Percentiles rank a stretch among this genome's conserved stretches.
Evolutionary conservation across 768 basidiomycete species (phyloP).

Genomic region (Paxillus rubicundulus): DNA sequence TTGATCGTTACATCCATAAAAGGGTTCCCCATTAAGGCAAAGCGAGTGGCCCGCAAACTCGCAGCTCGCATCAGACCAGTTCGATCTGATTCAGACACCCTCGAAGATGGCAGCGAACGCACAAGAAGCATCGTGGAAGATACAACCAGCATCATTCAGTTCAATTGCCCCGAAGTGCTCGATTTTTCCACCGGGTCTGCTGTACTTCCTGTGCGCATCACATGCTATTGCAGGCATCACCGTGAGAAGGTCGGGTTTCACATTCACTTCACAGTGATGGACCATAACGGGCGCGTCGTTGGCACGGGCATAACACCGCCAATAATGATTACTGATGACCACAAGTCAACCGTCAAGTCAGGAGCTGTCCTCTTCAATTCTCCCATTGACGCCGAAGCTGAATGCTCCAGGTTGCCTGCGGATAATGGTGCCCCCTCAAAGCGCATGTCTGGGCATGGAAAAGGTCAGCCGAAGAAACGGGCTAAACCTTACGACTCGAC

Average conservation of each 20-base stretch:
- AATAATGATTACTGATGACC: slow-evolving; percentile 99
- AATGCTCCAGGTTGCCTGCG: slow-evolving; percentile 46
- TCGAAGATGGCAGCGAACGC: slow-evolving; percentile 52
- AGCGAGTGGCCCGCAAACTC: slow-evolving; percentile 85
- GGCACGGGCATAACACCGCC: slow-evolving; percentile 81
- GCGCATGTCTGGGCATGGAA: slow-evolving; percentile 43
- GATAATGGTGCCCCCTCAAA: slow-evolving; percentile 46
- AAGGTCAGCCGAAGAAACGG: slow-evolving; percentile 52
- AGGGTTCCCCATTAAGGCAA: slow-evolving; percentile 52
- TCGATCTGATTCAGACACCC: slow-evolving; percentile 71
- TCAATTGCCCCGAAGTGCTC: slow-evolving; percentile 89
- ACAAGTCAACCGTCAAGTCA: slow-evolving; percentile 67
- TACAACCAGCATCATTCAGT: slow-evolving; percentile 85
- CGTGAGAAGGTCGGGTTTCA: slow-evolving; percentile 95
- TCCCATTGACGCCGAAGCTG: slow-evolving; percentile 41
- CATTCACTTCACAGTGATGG: slow-evolving; percentile 83
- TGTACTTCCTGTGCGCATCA: slow-evolving; percentile 89
- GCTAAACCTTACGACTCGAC: slow-evolving; percentile 66
- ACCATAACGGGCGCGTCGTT: slow-evolving; percentile 73
- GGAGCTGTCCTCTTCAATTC: slow-evolving; percentile 29
- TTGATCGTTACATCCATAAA: slow-evolving; percentile 6
- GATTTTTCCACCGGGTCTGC: slow-evolving; percentile 87
- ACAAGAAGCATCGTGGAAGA: slow-evolving; percentile 51
- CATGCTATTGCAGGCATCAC: slow-evolving; percentile 98
- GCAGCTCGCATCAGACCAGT: slow-evolving; percentile 80